Evolutionary conservation across 768 basidiomycete species (phyloP).

Genomic region (Macrocybe gigantea): DNA sequence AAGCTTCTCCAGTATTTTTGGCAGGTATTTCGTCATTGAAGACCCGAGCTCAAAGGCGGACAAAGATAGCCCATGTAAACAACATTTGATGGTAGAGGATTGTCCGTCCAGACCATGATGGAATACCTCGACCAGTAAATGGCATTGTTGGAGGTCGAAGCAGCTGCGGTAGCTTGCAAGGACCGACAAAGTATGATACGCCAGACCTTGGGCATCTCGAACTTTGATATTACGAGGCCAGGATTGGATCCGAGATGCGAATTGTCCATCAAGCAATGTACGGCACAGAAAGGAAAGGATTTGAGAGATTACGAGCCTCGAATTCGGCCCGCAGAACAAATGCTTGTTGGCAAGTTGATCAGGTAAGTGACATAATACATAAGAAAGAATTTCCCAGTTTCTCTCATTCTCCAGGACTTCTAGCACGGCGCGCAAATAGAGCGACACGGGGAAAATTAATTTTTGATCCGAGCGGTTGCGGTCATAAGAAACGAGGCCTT

Average conservation of each 20-base stretch:
- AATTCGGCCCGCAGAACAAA: constrained; percentile 87
- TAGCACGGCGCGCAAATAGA: constrained; percentile 60
- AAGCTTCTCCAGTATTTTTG: constrained; percentile 79
- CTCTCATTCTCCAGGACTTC: constrained; percentile 66
- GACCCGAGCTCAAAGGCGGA: constrained; percentile 82
- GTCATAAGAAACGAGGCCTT: constrained; percentile 63
- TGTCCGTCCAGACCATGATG: constrained; percentile 65
- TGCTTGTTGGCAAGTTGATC: constrained; percentile 93
- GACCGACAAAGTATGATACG: constrained; percentile 83
- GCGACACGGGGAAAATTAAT: constrained; percentile 64
- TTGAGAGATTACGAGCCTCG: constrained; percentile 53
- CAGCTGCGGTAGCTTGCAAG: constrained; percentile 81
- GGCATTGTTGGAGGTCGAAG: constrained; percentile 62
- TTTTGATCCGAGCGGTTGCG: constrained; percentile 34
- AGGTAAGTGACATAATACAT: constrained; percentile 87
- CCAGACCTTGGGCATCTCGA: constrained; percentile 82
- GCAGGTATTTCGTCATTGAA: constrained; percentile 74
- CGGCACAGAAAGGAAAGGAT: constrained; percentile 66
- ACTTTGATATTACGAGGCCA: constrained; percentile 61
- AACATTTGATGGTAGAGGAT: constrained; percentile 77
- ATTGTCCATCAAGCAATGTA: constrained; percentile 50
- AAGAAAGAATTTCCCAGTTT: constrained; percentile 92
- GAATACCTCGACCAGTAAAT: constrained; percentile 70
- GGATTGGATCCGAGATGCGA: constrained; percentile 50
- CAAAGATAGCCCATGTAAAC: constrained; percentile 84